Evolutionary conservation across 352 stramenopile species (phyloP), one percentile per base, ranked within the genome.

Genomic region (Globisporangium megalacanthum): DNA sequence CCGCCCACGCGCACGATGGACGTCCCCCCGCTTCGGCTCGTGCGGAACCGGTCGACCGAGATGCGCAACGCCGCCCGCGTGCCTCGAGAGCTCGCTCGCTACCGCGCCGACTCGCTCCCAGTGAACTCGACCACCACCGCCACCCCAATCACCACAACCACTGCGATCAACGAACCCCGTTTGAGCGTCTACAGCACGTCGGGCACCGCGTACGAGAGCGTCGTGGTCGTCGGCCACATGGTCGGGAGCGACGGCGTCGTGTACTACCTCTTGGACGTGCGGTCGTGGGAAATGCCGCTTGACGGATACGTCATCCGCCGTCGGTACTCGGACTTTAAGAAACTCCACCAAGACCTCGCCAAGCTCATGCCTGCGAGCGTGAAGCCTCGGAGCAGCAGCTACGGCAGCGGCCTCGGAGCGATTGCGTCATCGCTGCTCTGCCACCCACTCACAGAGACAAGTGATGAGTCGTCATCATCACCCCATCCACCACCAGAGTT

Each of bases 281-380:
- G 77, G 15, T 88, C 79, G 15, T 82, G 72, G 66, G 79, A 89
- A 49, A 74, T 69, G 49, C 82, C 82, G 36, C 77, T 92, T 5
- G 82, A 92, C n/a, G 75, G 72, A 10, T 92, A 92, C 72, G 80
- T 89, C 50, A 73, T 92, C 46, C 79, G 82, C 17, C 75, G 82
- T 20, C 75, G 82, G 6, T 92, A 86, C 68, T 86, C 83, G 56
- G 82, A 92, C 61, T 89, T 92, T 50, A 78, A 77, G 61, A 63
- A 69, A 45, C 76, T 92, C 62, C 75, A 89, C 56, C 50, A 73
- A 1, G 64, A 79, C 33, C 66, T 92, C 46, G 45, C 61, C n/a
- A 62, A 73, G 54, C 58, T 58, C 51, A 92, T 89, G 82, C 72
- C 79, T 0, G 65, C 31, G 8, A 42, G 57, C 0, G 64, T 72